Base-by-base conservation (phyloP, 441 rosid species). In the Erodium chrysanthum region DNA sequence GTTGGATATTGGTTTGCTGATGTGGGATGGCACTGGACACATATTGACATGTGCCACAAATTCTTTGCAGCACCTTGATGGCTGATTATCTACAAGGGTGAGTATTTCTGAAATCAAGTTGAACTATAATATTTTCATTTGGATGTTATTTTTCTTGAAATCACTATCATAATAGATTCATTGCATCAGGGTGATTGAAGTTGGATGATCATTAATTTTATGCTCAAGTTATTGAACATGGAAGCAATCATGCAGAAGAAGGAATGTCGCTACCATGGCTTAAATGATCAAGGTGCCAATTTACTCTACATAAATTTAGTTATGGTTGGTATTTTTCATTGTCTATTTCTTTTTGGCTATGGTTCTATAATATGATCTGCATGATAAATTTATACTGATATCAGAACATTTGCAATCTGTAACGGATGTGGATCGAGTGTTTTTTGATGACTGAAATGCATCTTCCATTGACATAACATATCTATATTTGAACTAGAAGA, bases 1-100 rank as follows among this genome's bases (percentile, higher is more conserved):
- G 15, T 35, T 60, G 27, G 11, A 10, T 40, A 25, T 50, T 40
- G 58, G 52, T 71, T 20, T 54, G 35, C 56, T 27, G 44, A 68
- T 5, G 23, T 60, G 64, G 64, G 64, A 10, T 60, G 33, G 23
- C 64, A 60, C 64, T 60, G 64, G 35, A 60, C 27, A 2, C 31
- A 60, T 22, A 14, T 25, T 22, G 64, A 9, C 48, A 10, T 40
- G n/a, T n/a, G 54, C 12, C 5, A 31, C 4, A 15, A 48, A 14
- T 14, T 48, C 6, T 4, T 14, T 48, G 18, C 54, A 46, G 7
- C 12, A 12, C 18, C 18, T 14, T 48, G 18, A 2, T n/a, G 50
- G 54, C 18, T 48, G 1, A 48, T 48, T 2, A 14, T 14, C 17
- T 14, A 48, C 18, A 48, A 15, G 54, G 54, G 54, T 48, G 18